phyloP scores from a whole-genome alignment of 805 yeast species.

The Kazachstania bromeliacearum region DNA sequence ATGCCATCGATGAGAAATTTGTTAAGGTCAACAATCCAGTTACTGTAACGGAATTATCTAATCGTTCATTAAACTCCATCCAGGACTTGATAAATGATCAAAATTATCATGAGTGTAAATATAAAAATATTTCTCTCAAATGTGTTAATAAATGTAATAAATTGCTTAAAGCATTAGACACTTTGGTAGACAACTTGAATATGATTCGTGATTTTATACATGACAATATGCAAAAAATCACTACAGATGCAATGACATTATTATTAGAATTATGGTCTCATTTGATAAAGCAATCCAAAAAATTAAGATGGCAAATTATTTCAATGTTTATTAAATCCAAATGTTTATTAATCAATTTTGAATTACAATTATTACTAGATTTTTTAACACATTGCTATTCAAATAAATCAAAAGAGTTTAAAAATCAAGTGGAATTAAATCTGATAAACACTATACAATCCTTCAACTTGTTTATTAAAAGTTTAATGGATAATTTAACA shows the following conservation, averaged over 20 bases:
- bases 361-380: slow-evolving; percentile 37
- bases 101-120: background rate
- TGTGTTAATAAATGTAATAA: slow-evolving; percentile 44
- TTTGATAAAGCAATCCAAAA: slow-evolving; percentile 10
- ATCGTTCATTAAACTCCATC: background rate
- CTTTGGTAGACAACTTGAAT: slow-evolving; percentile 9
- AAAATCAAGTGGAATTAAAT: slow-evolving; percentile 16
- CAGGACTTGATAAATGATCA: slow-evolving; percentile 1
- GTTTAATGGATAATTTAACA: slow-evolving; percentile 49
- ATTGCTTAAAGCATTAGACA: slow-evolving; percentile 14
- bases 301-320: slow-evolving; percentile 37
- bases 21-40: background rate
- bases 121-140: slow-evolving; percentile 44
- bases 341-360: slow-evolving; percentile 54
- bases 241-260: slow-evolving; percentile 39
- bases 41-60: background rate
- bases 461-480: slow-evolving; percentile 51
- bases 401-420: slow-evolving; percentile 11
- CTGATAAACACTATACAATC: slow-evolving; percentile 38
- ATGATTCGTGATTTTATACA: slow-evolving; percentile 11
- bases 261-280: slow-evolving; percentile 22
- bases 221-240: slow-evolving; percentile 33
- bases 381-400: slow-evolving; percentile 10
- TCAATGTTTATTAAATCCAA: slow-evolving; percentile 58
- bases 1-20: slow-evolving; percentile 1